These are phyloP conservation scores for Aureobasidium sp. DNA, from an alignment of 2,329 filamentous ascomycete genomes.

Conservation along the genomic window DNA sequence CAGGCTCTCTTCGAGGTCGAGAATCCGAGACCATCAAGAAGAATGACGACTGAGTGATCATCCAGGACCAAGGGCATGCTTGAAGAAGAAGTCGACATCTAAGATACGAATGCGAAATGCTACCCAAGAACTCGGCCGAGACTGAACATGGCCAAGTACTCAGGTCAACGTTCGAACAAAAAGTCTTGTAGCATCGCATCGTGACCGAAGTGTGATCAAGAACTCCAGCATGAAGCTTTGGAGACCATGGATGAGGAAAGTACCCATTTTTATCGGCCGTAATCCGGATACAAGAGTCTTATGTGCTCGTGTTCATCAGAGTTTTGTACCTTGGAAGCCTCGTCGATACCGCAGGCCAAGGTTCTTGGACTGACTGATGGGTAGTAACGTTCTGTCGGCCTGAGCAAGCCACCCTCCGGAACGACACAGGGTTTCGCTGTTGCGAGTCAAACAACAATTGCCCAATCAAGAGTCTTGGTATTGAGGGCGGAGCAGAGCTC, in stretches of 20 bases:
- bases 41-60: background rate
- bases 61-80: background rate
- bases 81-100: background rate
- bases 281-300: constrained; percentile 12
- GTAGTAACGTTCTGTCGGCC: background rate
- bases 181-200: background rate
- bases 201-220: background rate
- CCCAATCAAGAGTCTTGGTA: background rate
- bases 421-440: background rate
- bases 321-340: background rate
- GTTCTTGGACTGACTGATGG: constrained; percentile 3
- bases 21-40: background rate
- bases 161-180: background rate
- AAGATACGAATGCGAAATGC: background rate
- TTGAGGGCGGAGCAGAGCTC: background rate
- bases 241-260: background rate
- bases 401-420: background rate
- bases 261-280: background rate
- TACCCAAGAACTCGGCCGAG: background rate
- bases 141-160: background rate
- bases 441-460: background rate
- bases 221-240: background rate
- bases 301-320: background rate
- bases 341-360: background rate
- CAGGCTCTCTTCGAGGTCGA: background rate